phyloP scores from a whole-genome alignment of 75 land plant genomes.

The Ceratopteris richardii region DNA sequence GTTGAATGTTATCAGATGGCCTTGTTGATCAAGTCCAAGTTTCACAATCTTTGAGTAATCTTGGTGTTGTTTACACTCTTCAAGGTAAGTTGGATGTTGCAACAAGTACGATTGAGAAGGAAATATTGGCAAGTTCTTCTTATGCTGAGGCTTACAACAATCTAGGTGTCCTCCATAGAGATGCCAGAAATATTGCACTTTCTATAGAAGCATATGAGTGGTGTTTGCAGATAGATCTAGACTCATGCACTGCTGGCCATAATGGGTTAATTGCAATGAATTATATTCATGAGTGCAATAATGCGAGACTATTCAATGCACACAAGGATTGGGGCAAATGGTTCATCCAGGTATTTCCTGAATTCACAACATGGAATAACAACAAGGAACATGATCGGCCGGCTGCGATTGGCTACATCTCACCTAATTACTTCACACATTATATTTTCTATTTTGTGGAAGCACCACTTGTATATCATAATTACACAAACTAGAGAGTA shows the following conservation, averaged over 20 bases:
- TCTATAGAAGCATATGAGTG: slow-evolving; percentile 95
- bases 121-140: slow-evolving; percentile 85
- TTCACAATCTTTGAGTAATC: slow-evolving; percentile 94
- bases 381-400: slow-evolving; percentile 77
- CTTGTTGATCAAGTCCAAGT: no score
- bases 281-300: slow-evolving; percentile 82
- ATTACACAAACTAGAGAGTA: slow-evolving; percentile 76
- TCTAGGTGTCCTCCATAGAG: no score
- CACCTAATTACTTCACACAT: no score
- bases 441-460: slow-evolving; percentile 96
- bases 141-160: slow-evolving; percentile 98
- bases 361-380: no score
- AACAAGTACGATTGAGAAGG: slow-evolving; percentile 94
- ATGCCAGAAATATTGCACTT: slow-evolving; percentile 78
- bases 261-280: slow-evolving; percentile 93
- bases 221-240: slow-evolving; percentile 90
- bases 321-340: slow-evolving; percentile 98
- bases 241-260: slow-evolving; percentile 99
- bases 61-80: slow-evolving; percentile 96
- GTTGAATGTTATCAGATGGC: slow-evolving; percentile 97
- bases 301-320: slow-evolving; percentile 74
- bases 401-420: slow-evolving; percentile 84
- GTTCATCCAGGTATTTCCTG: slow-evolving; percentile 67
- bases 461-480: slow-evolving; percentile 85
- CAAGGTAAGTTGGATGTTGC: slow-evolving; percentile 99